A percentile compares a stretch with the other conserved stretches of the same genome.
phyloP scores from a whole-genome alignment of 495 filamentous ascomycete genomes.

The Annulohypoxylon stygium region DNA sequence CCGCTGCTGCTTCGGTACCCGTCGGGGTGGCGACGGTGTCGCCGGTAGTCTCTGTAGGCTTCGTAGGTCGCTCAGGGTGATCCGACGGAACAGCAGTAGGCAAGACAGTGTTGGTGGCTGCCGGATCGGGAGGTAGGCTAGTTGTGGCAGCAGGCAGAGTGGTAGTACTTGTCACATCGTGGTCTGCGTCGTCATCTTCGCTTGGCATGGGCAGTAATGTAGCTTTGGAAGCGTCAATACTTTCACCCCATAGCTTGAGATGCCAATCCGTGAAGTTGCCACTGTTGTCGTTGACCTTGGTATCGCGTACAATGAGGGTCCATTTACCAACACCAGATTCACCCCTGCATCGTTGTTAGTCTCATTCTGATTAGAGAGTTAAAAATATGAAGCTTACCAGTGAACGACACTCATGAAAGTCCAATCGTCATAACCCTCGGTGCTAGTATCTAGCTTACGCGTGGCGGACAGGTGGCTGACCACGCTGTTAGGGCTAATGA shows the following conservation, averaged over 20 bases:
- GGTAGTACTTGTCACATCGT: conserved; percentile 67
- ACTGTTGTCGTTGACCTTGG: conserved; percentile 76
- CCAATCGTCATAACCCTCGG: conserved; percentile 91
- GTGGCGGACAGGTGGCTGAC: conserved; percentile 85
- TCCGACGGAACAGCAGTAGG: conserved; percentile 71
- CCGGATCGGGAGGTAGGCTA: conserved; percentile 48
- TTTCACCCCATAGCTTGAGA: conserved; percentile 92
- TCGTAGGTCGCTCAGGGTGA: conserved; percentile 82
- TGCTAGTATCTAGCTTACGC: conserved; percentile 72
- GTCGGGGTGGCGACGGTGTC: conserved; percentile 60
- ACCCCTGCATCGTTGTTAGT: conserved; percentile 70
- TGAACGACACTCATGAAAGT: conserved; percentile 98
- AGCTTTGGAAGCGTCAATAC: conserved; percentile 78
- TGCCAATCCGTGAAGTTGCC: conserved; percentile 94
- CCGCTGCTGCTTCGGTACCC: conserved; percentile 48
- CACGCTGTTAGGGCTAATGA: conserved; percentile 85
- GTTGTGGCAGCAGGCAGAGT: conserved; percentile 59
- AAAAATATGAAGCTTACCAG: conserved; percentile 71
- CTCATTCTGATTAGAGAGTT: conserved; percentile 22
- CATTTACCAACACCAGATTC: conserved; percentile 89
- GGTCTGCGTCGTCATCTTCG: conserved; percentile 85
- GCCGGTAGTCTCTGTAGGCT: conserved; percentile 53
- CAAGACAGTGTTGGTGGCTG: conserved; percentile 46
- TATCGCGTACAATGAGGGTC: conserved; percentile 92
- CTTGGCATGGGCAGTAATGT: conserved; percentile 83